These are phyloP conservation scores for Aaosphaeria arxii DNA, from an alignment of 2,329 filamentous ascomycete species.

Conservation along the genomic window DNA sequence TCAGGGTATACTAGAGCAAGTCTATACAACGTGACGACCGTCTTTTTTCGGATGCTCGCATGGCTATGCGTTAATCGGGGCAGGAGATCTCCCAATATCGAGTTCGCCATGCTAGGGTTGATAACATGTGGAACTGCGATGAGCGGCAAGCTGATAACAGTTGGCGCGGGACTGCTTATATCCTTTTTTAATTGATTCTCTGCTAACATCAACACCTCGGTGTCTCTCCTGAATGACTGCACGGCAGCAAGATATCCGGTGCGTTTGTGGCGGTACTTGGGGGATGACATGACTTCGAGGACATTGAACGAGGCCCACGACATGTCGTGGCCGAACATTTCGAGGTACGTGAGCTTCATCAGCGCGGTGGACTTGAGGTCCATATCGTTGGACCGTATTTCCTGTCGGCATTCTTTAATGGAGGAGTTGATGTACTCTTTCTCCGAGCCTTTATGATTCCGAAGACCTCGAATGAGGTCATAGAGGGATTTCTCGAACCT, in stretches of 20 bases:
- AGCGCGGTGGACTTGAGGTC: constrained; percentile 96
- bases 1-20: constrained; percentile 96
- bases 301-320: constrained; percentile 99
- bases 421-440: constrained; percentile 92
- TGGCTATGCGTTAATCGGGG: constrained; percentile 85
- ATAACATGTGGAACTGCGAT: constrained; percentile 91
- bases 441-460: constrained; percentile 93
- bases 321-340: constrained; percentile 99
- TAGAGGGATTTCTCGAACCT: constrained; percentile 99
- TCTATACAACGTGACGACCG: constrained; percentile 89
- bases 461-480: constrained; percentile 94
- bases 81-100: constrained; percentile 79
- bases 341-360: constrained; percentile 92
- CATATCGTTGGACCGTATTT: constrained; percentile 93
- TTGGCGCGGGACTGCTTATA: constrained; percentile 67
- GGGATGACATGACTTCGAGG: constrained; percentile 96
- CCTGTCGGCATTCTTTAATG: constrained; percentile 90
- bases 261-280: constrained; percentile 91
- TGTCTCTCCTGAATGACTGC: constrained; percentile 93
- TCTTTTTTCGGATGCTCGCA: constrained; percentile 87
- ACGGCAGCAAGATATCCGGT: constrained; percentile 94
- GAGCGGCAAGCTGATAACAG: constrained; percentile 81
- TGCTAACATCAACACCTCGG: constrained; percentile 94
- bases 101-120: constrained; percentile 87
- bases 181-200: constrained; percentile 98